phyloP scores from a whole-genome alignment of 176 grass and related monocot genomes.

The Canna indica region DNA sequence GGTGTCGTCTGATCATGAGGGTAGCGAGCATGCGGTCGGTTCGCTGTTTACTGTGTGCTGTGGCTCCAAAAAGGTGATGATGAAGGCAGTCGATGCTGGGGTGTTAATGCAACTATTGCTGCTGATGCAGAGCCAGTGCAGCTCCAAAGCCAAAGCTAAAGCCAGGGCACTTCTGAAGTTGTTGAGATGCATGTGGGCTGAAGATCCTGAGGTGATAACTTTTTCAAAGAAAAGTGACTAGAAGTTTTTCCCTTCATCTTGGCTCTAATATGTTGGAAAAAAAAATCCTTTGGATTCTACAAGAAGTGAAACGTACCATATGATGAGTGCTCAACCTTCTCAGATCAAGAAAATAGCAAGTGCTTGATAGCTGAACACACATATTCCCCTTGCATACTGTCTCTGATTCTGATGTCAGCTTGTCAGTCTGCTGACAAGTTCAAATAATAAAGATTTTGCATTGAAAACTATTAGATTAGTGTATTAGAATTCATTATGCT shows the following conservation, averaged over 20 bases:
- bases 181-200: slow-evolving; percentile 40
- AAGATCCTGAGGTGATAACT: slow-evolving; percentile 1
- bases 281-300: too few relatives aligned
- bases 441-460: too few relatives aligned
- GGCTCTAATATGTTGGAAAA: neutral
- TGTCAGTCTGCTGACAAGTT: too few relatives aligned
- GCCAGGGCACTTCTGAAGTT: slow-evolving; percentile 70
- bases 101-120: slow-evolving; percentile 58
- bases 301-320: too few relatives aligned
- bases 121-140: slow-evolving; percentile 88
- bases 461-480: too few relatives aligned
- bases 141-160: slow-evolving; percentile 50
- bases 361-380: too few relatives aligned
- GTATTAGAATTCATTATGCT: too few relatives aligned
- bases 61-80: slow-evolving; percentile 27
- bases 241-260: neutral
- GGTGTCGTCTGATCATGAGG: slow-evolving; percentile 61
- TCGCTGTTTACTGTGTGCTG: slow-evolving; percentile 51
- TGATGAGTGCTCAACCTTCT: too few relatives aligned
- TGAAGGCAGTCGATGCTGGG: slow-evolving; percentile 42
- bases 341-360: too few relatives aligned
- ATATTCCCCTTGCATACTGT: too few relatives aligned
- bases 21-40: slow-evolving; percentile 66
- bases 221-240: neutral
- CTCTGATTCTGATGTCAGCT: too few relatives aligned